Conservation (phyloP, 1,284 basidiomycete species). For the Trichosporon ovoides region DNA sequence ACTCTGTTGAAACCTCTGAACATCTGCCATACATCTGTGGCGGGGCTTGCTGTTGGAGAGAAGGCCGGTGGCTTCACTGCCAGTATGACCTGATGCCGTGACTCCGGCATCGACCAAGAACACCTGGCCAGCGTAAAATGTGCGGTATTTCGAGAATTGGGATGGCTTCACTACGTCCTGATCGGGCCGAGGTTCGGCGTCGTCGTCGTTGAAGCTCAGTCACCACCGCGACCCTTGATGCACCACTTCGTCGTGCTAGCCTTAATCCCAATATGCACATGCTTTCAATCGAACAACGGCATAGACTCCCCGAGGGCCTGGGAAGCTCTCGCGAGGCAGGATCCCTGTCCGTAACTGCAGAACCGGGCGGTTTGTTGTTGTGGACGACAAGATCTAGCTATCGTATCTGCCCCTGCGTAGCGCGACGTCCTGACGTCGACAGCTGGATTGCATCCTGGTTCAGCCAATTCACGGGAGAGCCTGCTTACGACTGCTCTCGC, state of each 20-base stretch:
- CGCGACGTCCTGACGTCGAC: background rate
- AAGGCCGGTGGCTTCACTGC: background rate
- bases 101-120: background rate
- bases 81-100: background rate
- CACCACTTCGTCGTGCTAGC: conserved; percentile 1
- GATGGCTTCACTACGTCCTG: background rate
- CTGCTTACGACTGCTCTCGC: background rate
- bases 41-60: background rate
- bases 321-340: background rate
- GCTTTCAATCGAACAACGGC: conserved; percentile 3
- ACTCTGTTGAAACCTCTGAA: background rate
- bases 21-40: no score
- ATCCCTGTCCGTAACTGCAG: background rate
- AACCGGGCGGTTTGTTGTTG: background rate
- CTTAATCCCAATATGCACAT: conserved; percentile 4
- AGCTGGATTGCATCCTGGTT: background rate
- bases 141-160: background rate
- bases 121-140: background rate
- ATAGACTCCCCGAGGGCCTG: background rate
- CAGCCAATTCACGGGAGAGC: background rate
- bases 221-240: background rate
- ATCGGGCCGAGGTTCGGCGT: background rate
- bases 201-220: background rate
- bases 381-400: background rate
- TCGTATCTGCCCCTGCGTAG: background rate